Conservation (phyloP, 2,329 filamentous ascomycete genomes). For the Furcasterigmium furcatum region DNA sequence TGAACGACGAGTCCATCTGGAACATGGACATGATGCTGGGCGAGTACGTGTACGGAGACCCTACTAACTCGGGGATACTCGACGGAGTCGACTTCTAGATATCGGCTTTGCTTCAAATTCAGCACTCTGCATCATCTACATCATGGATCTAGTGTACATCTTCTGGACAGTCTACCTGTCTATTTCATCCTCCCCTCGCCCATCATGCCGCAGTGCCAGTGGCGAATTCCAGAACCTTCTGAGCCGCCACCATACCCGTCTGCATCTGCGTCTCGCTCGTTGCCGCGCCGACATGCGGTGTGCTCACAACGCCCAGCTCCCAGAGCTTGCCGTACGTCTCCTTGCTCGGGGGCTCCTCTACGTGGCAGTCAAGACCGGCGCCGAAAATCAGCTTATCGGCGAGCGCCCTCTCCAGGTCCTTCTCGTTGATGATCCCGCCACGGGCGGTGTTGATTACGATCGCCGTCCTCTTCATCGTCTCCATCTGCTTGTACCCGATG, state of each 20-base stretch:
- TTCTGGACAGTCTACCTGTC: background rate
- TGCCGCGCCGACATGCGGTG: constrained; percentile 42
- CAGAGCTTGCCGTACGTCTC: constrained; percentile 29
- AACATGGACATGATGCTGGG: constrained; percentile 14
- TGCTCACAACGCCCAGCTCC: constrained; percentile 32
- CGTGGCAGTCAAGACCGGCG: constrained; percentile 35
- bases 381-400: constrained; percentile 30
- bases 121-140: background rate
- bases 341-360: constrained; percentile 31
- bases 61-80: background rate
- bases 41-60: constrained; percentile 14
- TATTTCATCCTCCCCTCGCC: background rate
- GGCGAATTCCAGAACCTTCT: constrained; percentile 15
- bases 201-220: background rate
- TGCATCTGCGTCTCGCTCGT: constrained; percentile 29
- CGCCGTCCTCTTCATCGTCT: constrained; percentile 30
- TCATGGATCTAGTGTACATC: background rate
- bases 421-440: constrained; percentile 35
- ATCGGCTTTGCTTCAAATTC: no score
- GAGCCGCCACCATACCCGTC: constrained; percentile 21
- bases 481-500: constrained; percentile 25
- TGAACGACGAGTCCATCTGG: constrained; percentile 13
- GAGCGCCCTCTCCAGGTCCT: constrained; percentile 24
- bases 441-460: constrained; percentile 36
- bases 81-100: background rate